Evolutionary conservation across 2,329 filamentous ascomycete genomes (phyloP).

Genomic region (Aspergillus uvarum): DNA sequence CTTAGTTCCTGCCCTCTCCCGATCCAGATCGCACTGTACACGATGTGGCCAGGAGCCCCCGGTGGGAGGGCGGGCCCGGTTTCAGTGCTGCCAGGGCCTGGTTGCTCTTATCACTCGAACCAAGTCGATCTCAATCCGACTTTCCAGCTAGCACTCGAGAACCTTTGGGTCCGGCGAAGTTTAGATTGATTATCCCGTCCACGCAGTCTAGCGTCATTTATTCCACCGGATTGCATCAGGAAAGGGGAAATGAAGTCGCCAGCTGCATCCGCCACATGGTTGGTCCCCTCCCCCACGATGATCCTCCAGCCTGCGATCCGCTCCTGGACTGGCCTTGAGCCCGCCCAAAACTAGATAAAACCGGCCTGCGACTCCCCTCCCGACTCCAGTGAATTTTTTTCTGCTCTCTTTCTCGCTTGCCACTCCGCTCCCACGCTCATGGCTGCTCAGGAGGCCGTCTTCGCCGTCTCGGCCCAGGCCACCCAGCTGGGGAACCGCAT

Average conservation of each 20-base stretch:
- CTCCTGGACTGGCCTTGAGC: background rate
- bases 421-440: background rate
- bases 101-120: background rate
- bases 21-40: background rate
- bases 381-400: background rate
- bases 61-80: background rate
- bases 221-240: background rate
- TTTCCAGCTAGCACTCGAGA: background rate
- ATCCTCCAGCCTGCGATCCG: background rate
- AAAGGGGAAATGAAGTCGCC: background rate
- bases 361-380: background rate
- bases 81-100: background rate
- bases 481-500: conserved; percentile 63
- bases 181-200: background rate
- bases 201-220: background rate
- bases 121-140: background rate
- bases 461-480: conserved; percentile 54
- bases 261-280: background rate
- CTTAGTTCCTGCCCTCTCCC: background rate
- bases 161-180: background rate
- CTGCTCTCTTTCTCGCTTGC: background rate
- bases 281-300: background rate
- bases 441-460: conserved; percentile 20
- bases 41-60: background rate
- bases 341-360: background rate